phyloP scores from a whole-genome alignment of 331 rosid species.

The Arachis monticola region DNA sequence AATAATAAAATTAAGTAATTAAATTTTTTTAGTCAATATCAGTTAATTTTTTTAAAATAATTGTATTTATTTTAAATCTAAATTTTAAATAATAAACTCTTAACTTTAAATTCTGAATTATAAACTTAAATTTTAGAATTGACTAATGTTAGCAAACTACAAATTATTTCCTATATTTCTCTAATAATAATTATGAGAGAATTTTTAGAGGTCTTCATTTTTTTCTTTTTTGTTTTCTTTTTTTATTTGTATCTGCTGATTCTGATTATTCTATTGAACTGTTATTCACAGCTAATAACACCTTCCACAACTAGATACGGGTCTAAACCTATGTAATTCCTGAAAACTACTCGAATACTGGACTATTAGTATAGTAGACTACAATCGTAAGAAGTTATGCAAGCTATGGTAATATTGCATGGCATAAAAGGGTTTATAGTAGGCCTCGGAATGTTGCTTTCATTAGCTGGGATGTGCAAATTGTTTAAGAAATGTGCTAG shows the following conservation, averaged over 20 bases:
- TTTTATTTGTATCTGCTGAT: background rate
- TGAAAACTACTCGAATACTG: background rate
- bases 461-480: conserved; percentile 13
- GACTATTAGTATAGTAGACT: background rate
- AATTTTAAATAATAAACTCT: no score
- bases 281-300: conserved; percentile 20
- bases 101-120: no score
- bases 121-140: no score
- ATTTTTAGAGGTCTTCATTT: no score
- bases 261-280: background rate
- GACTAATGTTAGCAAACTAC: no score
- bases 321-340: conserved; percentile 25
- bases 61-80: no score
- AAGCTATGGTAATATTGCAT: background rate
- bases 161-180: no score
- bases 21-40: no score
- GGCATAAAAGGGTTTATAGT: background rate
- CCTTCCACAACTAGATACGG: conserved; percentile 24
- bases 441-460: conserved; percentile 22
- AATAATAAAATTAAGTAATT: background rate
- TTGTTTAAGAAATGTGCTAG: conserved; percentile 32
- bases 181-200: no score
- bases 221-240: no score
- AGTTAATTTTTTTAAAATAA: no score
- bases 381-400: conserved; percentile 21